phyloP scores from a whole-genome alignment of 2,329 filamentous ascomycete genomes.

The Parasarocladium wereldwijsianum region DNA sequence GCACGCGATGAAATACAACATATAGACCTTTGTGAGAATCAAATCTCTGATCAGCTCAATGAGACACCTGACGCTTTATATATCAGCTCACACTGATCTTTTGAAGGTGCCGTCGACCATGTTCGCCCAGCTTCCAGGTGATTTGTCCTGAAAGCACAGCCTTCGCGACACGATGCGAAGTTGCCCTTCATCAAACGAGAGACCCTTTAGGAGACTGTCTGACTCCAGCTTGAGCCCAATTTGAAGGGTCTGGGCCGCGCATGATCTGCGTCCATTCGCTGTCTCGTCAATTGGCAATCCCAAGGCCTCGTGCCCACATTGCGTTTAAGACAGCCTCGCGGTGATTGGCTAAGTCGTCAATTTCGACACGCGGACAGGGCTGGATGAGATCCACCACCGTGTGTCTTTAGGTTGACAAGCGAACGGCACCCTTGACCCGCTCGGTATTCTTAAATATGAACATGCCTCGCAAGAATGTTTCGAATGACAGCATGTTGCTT shows the following conservation, averaged over 20 bases:
- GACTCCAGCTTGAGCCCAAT: not conserved
- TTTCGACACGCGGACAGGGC: not conserved
- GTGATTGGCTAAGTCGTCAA: not conserved
- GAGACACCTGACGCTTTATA: not conserved
- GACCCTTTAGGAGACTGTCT: not conserved
- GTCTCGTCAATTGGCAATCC: not conserved
- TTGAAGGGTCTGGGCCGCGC: conserved; percentile 7
- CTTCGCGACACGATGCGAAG: not conserved
- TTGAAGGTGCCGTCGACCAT: not conserved
- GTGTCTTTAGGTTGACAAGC: too few species aligned
- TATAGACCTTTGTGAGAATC: not conserved
- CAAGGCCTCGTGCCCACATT: not conserved
- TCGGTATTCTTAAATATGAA: too few species aligned
- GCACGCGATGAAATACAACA: not conserved
- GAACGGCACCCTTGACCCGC: too few species aligned
- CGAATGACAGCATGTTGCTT: too few species aligned
- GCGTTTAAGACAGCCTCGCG: not conserved
- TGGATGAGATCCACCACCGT: too few species aligned
- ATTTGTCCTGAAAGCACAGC: too few species aligned
- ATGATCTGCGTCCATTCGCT: not conserved
- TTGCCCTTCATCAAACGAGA: not conserved
- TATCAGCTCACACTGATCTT: not conserved
- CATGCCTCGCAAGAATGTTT: too few species aligned
- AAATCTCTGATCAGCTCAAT: not conserved
- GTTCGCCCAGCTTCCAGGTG: not conserved